Evolutionary conservation across 1,284 basidiomycete species (phyloP).

Genomic region (Ustilago bromivora): DNA sequence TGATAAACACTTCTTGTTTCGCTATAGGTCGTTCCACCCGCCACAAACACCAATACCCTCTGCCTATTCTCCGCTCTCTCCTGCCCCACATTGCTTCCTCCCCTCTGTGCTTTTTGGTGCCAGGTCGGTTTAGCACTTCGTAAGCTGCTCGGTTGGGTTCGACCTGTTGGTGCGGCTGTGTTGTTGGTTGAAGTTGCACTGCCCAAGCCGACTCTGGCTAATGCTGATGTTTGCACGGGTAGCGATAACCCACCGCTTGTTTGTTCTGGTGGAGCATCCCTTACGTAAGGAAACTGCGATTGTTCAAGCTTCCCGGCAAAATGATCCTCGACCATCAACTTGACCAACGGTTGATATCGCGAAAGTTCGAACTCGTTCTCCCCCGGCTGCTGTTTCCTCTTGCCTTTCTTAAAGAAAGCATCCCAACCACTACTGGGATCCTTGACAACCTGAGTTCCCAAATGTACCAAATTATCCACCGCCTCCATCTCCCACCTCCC

Average conservation of each 20-base stretch:
- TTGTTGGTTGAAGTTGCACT: slow-evolving; percentile 2
- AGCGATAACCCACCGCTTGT: slow-evolving; percentile 13
- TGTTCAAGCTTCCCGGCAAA: slow-evolving; percentile 82
- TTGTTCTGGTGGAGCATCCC: slow-evolving; percentile 79
- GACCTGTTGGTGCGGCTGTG: slow-evolving; percentile 2
- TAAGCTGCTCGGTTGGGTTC: slow-evolving; percentile 47
- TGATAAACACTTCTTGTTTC: slow-evolving; percentile 91
- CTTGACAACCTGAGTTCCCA: slow-evolving; percentile 87
- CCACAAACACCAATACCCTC: slow-evolving; percentile 89
- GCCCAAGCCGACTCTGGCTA: slow-evolving; percentile 44
- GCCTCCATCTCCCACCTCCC: slow-evolving; percentile 91
- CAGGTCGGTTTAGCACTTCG: slow-evolving; percentile 62
- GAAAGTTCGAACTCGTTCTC: slow-evolving; percentile 97
- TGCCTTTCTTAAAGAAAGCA: slow-evolving; percentile 72
- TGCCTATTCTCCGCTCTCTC: slow-evolving; percentile 75
- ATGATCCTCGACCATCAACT: slow-evolving; percentile 90
- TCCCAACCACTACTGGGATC: slow-evolving; percentile 69
- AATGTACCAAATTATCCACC: slow-evolving; percentile 84
- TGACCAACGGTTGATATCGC: slow-evolving; percentile 87
- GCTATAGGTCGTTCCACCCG: slow-evolving; percentile 95
- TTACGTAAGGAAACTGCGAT: slow-evolving; percentile 87
- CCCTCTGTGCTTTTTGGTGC: slow-evolving; percentile 53
- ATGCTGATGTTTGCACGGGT: slow-evolving; percentile 38
- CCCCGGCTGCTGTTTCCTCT: slow-evolving; percentile 79
- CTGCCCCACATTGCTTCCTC: slow-evolving; percentile 27